phyloP scores from a whole-genome alignment of 2,329 filamentous ascomycete genomes.

The Sporothrix schenckii region DNA sequence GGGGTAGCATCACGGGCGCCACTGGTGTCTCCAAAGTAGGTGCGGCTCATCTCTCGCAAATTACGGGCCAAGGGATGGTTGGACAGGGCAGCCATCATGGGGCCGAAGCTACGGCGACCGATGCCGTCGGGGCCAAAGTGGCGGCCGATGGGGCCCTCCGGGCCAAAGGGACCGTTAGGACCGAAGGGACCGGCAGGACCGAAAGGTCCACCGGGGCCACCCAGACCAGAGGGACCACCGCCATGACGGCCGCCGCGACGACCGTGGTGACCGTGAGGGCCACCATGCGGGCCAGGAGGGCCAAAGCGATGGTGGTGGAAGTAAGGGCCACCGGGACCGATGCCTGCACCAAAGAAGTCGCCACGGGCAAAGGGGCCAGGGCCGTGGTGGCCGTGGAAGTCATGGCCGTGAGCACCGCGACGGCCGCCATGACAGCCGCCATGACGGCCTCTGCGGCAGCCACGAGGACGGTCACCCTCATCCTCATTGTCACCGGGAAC shows the following conservation, averaged over 20 bases:
- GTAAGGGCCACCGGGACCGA: conserved; percentile 35
- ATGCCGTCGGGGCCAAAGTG: conserved; percentile 32
- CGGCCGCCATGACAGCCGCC: conserved; percentile 23
- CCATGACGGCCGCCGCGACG: conserved; percentile 19
- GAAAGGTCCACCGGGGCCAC: conserved; percentile 13
- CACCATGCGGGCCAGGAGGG: conserved; percentile 22
- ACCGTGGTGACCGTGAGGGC: conserved; percentile 30
- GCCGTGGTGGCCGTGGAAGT: not conserved
- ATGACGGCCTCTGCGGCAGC: conserved; percentile 11
- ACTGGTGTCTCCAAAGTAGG: conserved; percentile 37
- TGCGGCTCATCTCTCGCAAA: conserved; percentile 40
- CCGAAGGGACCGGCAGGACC: no score
- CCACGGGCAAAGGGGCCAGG: conserved; percentile 16
- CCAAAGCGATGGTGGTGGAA: conserved; percentile 27
- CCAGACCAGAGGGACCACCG: conserved; percentile 29
- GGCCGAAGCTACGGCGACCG: conserved; percentile 43
- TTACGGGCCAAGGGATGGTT: conserved; percentile 50
- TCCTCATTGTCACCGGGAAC: conserved; percentile 1
- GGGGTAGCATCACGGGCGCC: conserved; percentile 32
- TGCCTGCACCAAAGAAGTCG: conserved; percentile 30
- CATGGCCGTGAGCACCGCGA: conserved; percentile 1
- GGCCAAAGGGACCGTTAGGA: no score
- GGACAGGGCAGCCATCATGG: conserved; percentile 47
- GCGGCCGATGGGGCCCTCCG: conserved; percentile 30
- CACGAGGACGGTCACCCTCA: not conserved